phyloP scores from a whole-genome alignment of 225 moss, liverwort and hornwort genomes.

The Rhytidiadelphus loreus region DNA sequence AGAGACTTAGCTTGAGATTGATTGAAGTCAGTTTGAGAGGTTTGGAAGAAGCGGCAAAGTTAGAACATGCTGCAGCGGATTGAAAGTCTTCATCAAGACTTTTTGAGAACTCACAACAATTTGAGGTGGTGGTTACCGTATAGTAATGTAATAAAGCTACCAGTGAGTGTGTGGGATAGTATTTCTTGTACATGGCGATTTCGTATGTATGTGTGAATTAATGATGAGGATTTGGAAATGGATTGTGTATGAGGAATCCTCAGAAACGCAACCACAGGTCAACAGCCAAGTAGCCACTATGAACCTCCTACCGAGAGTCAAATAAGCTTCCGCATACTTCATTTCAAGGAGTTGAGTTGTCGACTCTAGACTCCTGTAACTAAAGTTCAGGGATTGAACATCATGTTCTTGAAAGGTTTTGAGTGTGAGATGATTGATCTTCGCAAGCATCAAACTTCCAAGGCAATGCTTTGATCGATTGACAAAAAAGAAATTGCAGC shows the following conservation, averaged over 20 bases:
- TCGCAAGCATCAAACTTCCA: background rate
- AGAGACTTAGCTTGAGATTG: background rate
- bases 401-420: background rate
- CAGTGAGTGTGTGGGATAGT: background rate
- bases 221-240: background rate
- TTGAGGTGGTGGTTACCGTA: background rate
- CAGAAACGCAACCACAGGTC: background rate
- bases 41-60: conserved; percentile 2
- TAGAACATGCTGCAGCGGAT: background rate
- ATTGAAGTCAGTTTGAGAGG: background rate
- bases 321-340: background rate
- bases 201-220: background rate
- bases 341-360: background rate
- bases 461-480: background rate
- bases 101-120: background rate
- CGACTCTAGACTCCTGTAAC: background rate
- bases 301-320: background rate
- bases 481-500: background rate
- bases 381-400: background rate
- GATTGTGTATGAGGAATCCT: background rate
- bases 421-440: background rate
- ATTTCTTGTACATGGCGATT: background rate
- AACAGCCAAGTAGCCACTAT: background rate
- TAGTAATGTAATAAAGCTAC: background rate
- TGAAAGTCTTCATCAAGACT: background rate